A percentile compares a stretch with the other conserved stretches of the same genome.
These are phyloP conservation scores for Phytopythium chamaehyphon DNA, from an alignment of 352 stramenopile species.

Conservation along the genomic window DNA sequence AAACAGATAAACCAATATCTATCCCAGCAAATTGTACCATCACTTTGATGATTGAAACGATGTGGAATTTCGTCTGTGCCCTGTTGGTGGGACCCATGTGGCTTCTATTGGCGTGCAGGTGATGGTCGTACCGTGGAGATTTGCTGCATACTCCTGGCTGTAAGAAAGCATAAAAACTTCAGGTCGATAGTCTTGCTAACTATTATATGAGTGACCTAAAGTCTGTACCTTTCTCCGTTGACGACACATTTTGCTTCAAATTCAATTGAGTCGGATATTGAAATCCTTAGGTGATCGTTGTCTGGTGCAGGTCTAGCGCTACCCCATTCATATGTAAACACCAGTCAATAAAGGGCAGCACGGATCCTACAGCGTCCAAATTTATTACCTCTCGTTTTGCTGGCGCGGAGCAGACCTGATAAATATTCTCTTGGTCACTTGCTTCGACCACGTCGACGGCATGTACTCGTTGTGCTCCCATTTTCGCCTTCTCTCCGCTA, in stretches of 20 bases:
- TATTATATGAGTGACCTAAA: not conserved
- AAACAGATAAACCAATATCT: too few relatives aligned
- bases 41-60: not conserved
- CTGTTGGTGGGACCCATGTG: not conserved
- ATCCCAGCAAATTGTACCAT: not conserved
- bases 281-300: not conserved
- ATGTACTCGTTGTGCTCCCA: constrained; percentile 58
- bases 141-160: constrained; percentile 1
- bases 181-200: not conserved
- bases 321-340: not conserved
- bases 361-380: too few relatives aligned
- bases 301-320: not conserved
- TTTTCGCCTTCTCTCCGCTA: constrained; percentile 14
- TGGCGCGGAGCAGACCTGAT: constrained; percentile 19
- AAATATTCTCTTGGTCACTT: constrained; percentile 64
- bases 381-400: not conserved
- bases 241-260: constrained; percentile 52
- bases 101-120: constrained; percentile 1
- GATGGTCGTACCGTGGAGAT: constrained; percentile 2
- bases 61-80: not conserved
- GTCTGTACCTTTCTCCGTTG: constrained; percentile 37
- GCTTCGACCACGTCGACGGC: constrained; percentile 56
- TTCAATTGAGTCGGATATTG: constrained; percentile 2
- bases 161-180: not conserved
- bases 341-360: constrained; percentile 2